These are phyloP conservation scores for Theobroma grandiflorum DNA, from an alignment of 441 rosid genomes.

Conservation along the genomic window DNA sequence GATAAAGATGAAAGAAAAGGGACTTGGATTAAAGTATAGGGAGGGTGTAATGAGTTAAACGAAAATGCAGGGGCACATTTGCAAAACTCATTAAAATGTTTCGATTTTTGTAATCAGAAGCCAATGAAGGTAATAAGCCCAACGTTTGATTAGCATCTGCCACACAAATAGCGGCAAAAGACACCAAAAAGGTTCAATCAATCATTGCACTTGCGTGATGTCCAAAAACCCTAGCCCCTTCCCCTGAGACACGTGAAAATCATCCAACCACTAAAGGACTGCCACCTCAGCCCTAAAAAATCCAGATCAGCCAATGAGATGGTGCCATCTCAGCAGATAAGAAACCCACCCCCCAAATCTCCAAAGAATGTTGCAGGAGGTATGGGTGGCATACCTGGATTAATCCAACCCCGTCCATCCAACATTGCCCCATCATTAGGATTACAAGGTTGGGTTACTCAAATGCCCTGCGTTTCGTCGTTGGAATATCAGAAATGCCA, in stretches of 20 bases:
- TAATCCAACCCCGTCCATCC: conserved; percentile 30
- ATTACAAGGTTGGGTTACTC: not conserved
- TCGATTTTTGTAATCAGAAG: conserved; percentile 33
- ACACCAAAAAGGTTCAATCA: conserved; percentile 39
- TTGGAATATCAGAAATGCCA: not conserved
- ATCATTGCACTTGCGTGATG: conserved; percentile 31
- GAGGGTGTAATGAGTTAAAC: not conserved
- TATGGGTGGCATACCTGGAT: conserved; percentile 39
- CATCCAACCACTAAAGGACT: conserved; percentile 12
- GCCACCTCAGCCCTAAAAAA: conserved; percentile 48
- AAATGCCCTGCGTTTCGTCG: not conserved
- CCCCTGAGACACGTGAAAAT: conserved; percentile 41
- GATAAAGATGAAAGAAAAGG: not conserved
- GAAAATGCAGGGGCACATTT: not conserved
- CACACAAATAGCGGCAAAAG: conserved; percentile 43
- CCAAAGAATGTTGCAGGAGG: conserved; percentile 36
- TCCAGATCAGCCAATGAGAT: conserved; percentile 37
- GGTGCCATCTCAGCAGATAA: conserved; percentile 52
- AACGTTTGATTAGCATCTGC: conserved; percentile 51
- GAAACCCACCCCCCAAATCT: conserved; percentile 32
- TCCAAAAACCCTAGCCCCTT: conserved; percentile 20
- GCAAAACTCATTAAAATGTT: not conserved
- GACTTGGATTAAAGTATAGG: not conserved
- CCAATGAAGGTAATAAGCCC: conserved; percentile 41
- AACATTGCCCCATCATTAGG: conserved; percentile 45